Evolutionary conservation across 345 rosid genomes (phyloP), one percentile per base, ranked within the genome.

Genomic region (Odontarrhena argentea): DNA sequence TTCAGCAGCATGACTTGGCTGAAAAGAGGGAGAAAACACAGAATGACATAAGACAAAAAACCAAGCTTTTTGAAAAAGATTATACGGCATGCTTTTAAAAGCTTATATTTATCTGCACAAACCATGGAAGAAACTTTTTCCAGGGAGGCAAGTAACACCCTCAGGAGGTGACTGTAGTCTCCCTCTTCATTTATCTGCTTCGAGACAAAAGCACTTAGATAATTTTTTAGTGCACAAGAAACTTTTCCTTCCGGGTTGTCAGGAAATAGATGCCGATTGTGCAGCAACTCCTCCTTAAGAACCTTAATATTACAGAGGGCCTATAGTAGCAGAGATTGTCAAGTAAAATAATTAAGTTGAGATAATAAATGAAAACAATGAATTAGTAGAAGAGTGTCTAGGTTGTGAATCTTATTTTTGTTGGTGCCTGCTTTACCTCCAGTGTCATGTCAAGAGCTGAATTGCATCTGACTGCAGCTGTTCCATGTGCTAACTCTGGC

Each of bases 111-210:
- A 8, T 50, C 52, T 11, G 6, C 46, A 52, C 74, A 34, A 52
- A 69, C 74, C 60, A 69, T 22, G 45, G 54, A 35, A 42, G 22
- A 9, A 42, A 7, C 60, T 42, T 44, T 10, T 55, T 52, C 60
- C n/a, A 69, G 47, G 60, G 60, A 42, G 42, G 67, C 74, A 51
- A 60, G 45, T n/a, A 69, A 9, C 36, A 42, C 35, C 28, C 45
- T 24, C 32, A 69, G 54, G 37, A 60, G 37, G 60, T 34, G 22
- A 60, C 36, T 51, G 34, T 69, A 51, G 35, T 51, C 14, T 42
- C 74, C 67, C 44, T 69, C 60, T 12, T 32, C 44, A 26, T 24
- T 38, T 38, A 49, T 68, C 35, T 38, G 38, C 8, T 58, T 30
- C 22, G 41, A 28, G 13, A 26, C 59, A 68, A 68, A 28, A 6